Conservation (phyloP, 257 asterid genomes). For the Perilla frutescens region DNA sequence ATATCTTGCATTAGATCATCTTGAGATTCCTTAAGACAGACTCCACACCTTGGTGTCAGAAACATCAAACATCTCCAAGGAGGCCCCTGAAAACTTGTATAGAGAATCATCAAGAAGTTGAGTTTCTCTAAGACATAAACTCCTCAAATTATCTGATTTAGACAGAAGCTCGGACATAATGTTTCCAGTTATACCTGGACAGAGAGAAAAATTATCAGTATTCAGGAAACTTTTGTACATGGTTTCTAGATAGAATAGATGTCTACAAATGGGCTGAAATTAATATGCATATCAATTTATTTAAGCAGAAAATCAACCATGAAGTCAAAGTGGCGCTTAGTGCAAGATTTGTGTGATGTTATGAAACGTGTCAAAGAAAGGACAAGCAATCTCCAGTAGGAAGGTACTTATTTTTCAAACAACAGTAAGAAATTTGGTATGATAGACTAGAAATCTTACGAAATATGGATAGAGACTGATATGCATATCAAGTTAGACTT, state of each 20-base stretch:
- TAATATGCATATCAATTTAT: background rate
- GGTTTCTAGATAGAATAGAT: slow-evolving; percentile 13
- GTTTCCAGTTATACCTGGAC: slow-evolving; percentile 60
- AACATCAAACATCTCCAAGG: slow-evolving; percentile 84
- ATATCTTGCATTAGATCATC: slow-evolving; percentile 19
- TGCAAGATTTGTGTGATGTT: slow-evolving; percentile 15
- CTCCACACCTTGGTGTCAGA: slow-evolving; percentile 77
- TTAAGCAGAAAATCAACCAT: slow-evolving; percentile 19
- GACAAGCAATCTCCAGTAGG: slow-evolving; percentile 10
- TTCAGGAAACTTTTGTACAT: slow-evolving; percentile 13
- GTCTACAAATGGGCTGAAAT: background rate
- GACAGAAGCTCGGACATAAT: slow-evolving; percentile 64
- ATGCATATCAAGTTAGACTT: slow-evolving; percentile 16
- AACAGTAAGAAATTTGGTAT: background rate
- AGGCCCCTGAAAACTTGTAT: slow-evolving; percentile 58
- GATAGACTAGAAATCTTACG: background rate
- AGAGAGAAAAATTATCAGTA: slow-evolving; percentile 30
- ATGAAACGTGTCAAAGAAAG: slow-evolving; percentile 12
- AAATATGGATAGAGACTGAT: background rate
- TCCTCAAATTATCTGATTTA: slow-evolving; percentile 55
- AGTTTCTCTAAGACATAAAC: slow-evolving; percentile 74
- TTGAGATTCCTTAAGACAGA: slow-evolving; percentile 26
- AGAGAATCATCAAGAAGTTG: slow-evolving; percentile 64
- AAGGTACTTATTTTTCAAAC: slow-evolving; percentile 13
- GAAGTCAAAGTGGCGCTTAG: background rate